phyloP scores from a whole-genome alignment of 2,329 filamentous ascomycete genomes.

The Cladosporium sp. region DNA sequence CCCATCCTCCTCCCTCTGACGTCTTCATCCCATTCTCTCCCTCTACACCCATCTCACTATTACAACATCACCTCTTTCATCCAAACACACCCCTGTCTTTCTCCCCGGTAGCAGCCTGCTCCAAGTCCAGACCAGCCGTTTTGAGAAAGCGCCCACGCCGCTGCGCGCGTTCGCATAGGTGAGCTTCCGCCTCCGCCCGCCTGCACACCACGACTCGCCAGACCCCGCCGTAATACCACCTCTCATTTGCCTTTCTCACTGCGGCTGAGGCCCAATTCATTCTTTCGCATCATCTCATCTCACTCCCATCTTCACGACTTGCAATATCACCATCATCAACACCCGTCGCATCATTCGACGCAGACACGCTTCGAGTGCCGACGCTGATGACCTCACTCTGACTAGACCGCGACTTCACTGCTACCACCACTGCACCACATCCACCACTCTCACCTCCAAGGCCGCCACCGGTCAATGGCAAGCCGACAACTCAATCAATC shows the following conservation, averaged over 20 bases:
- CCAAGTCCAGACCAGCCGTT: not conserved
- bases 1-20: not conserved
- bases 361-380: not conserved
- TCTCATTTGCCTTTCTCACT: not conserved
- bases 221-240: conserved; percentile 2
- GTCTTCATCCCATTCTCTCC: not conserved
- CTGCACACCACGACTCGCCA: not conserved
- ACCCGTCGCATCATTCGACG: not conserved
- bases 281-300: not conserved
- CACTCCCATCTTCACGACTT: not conserved
- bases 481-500: conserved; percentile 11
- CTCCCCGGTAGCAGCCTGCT: no score
- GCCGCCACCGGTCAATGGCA: conserved; percentile 10
- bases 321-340: not conserved
- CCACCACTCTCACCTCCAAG: not conserved
- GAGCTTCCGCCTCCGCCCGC: conserved; percentile 2
- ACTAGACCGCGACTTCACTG: not conserved
- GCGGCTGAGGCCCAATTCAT: conserved; percentile 2
- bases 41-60: not conserved
- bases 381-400: conserved; percentile 13
- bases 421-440: not conserved
- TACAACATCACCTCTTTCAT: no score
- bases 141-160: not conserved
- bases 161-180: not conserved
- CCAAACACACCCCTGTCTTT: not conserved